Conservation (phyloP, 2,329 filamentous ascomycete genomes). For the Simplicillium aogashimaense region DNA sequence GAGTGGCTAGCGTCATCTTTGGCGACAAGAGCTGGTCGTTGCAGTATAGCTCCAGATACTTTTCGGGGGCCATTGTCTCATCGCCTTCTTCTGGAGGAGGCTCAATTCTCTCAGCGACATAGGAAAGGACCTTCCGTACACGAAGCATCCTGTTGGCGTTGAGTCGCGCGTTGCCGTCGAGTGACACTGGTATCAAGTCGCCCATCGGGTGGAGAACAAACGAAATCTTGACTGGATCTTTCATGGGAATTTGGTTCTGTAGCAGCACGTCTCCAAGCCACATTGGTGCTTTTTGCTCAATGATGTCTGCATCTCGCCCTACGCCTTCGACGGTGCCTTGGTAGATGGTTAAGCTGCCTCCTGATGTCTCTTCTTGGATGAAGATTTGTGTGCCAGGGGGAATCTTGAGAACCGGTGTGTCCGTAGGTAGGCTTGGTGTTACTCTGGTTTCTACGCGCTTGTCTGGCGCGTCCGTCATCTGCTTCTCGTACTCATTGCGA, state of each 20-base stretch:
- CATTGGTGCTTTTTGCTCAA: slow-evolving; percentile 79
- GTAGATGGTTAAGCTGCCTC: slow-evolving; percentile 75
- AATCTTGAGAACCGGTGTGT: slow-evolving; percentile 68
- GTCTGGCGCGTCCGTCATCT: slow-evolving; percentile 44
- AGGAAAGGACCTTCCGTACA: slow-evolving; percentile 86
- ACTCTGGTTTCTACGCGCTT: slow-evolving; percentile 51
- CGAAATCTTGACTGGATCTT: slow-evolving; percentile 94
- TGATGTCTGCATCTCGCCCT: slow-evolving; percentile 65
- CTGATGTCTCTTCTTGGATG: slow-evolving; percentile 57
- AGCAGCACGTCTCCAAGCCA: slow-evolving; percentile 89
- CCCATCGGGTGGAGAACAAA: slow-evolving; percentile 81
- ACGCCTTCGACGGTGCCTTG: slow-evolving; percentile 76
- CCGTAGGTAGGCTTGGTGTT: slow-evolving; percentile 58
- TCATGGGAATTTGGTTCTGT: slow-evolving; percentile 68
- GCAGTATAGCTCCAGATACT: slow-evolving; percentile 92
- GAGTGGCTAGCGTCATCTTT: slow-evolving; percentile 87
- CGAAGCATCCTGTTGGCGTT: slow-evolving; percentile 97
- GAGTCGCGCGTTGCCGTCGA: slow-evolving; percentile 77
- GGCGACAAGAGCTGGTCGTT: slow-evolving; percentile 61
- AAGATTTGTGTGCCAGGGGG: slow-evolving; percentile 58
- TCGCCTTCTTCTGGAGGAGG: slow-evolving; percentile 48
- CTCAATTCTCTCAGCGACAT: slow-evolving; percentile 88
- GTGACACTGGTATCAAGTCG: slow-evolving; percentile 61
- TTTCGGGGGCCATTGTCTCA: slow-evolving; percentile 64
- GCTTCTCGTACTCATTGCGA: slow-evolving; percentile 62